Conservation (phyloP, 2,329 filamentous ascomycete genomes). For the Aspergillus ustus region DNA sequence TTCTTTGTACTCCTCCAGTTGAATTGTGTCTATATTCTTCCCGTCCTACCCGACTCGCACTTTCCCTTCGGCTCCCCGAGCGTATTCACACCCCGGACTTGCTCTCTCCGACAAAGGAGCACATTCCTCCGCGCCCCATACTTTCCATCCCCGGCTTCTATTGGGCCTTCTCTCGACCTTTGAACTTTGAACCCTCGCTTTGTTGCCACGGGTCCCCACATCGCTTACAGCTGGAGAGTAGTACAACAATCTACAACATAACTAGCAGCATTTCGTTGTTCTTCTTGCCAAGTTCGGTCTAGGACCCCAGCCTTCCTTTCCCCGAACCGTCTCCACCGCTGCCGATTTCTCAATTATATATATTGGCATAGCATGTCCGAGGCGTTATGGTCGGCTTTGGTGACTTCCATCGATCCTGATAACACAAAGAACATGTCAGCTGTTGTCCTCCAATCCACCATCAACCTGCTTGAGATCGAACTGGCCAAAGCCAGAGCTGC, state of each 20-base stretch:
- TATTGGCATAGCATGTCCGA: constrained; percentile 36
- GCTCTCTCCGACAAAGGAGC: neutral
- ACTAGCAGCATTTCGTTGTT: neutral
- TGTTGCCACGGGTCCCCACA: neutral
- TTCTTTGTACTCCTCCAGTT: neutral
- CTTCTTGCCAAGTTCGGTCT: neutral
- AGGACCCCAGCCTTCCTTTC: neutral
- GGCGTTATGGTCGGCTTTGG: constrained; percentile 42
- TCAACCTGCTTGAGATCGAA: constrained; percentile 47
- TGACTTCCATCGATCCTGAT: constrained; percentile 43
- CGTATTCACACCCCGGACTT: neutral
- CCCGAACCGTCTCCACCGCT: neutral
- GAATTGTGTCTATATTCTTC: too few relatives aligned
- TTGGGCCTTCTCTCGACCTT: neutral
- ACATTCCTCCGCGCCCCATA: neutral
- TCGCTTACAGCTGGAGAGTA: too few relatives aligned
- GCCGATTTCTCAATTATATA: neutral
- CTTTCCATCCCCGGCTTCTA: neutral
- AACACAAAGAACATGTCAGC: constrained; percentile 44
- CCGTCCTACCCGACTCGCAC: too few relatives aligned
- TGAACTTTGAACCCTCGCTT: neutral
- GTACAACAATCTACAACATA: too few relatives aligned
- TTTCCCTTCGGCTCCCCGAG: neutral
- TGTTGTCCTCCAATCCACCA: constrained; percentile 46
- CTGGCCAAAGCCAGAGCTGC: constrained; percentile 47